phyloP scores from a whole-genome alignment of 2,329 filamentous ascomycete genomes.

The Claviceps arundinis region DNA sequence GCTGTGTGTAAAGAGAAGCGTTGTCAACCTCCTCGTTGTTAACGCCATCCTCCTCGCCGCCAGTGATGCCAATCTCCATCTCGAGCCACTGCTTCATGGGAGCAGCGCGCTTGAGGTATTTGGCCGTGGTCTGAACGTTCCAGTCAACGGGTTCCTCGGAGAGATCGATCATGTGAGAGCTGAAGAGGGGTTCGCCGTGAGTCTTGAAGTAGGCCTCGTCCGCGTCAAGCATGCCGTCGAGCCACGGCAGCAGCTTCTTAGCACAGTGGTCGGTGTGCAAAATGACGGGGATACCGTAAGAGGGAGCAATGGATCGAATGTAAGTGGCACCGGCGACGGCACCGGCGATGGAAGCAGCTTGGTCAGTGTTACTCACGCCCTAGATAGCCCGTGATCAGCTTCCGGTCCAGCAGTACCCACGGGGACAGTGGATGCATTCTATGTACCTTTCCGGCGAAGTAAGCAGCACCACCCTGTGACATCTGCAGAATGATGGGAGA shows the following conservation, averaged over 20 bases:
- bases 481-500: constrained; percentile 86
- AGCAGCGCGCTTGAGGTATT: constrained; percentile 86
- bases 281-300: constrained; percentile 82
- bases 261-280: constrained; percentile 98
- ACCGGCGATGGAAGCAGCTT: constrained; percentile 80
- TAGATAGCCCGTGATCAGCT: constrained; percentile 5
- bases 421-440: background rate
- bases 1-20: constrained; percentile 93
- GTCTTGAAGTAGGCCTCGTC: constrained; percentile 94
- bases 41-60: constrained; percentile 94
- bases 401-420: background rate
- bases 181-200: constrained; percentile 86
- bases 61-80: constrained; percentile 83
- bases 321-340: constrained; percentile 83
- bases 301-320: constrained; percentile 74
- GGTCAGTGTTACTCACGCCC: constrained; percentile 69
- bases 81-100: constrained; percentile 99
- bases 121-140: constrained; percentile 85
- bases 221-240: constrained; percentile 88
- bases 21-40: constrained; percentile 98
- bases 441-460: constrained; percentile 72
- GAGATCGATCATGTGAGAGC: constrained; percentile 96
- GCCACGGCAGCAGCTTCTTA: constrained; percentile 98
- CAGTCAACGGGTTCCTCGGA: constrained; percentile 81
- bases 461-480: constrained; percentile 86